Conservation (phyloP, 2,329 filamentous ascomycete species). For the Claviceps capensis region DNA sequence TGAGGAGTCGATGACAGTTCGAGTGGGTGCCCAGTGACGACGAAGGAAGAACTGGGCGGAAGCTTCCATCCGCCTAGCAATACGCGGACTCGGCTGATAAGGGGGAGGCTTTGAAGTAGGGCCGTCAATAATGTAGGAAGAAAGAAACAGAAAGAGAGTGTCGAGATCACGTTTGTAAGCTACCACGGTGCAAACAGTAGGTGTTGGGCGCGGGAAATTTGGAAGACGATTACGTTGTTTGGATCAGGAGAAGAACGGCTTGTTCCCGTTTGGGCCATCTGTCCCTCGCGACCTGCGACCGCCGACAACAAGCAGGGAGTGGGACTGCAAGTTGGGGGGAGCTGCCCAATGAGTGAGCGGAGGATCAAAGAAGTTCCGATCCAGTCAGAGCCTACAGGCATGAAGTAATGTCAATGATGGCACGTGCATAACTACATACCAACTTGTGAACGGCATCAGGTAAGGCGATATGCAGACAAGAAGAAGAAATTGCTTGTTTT, state of each 20-base stretch:
- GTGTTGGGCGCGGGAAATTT: slow-evolving; percentile 9
- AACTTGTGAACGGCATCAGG: not conserved
- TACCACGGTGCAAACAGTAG: slow-evolving; percentile 15
- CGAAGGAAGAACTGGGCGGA: slow-evolving; percentile 13
- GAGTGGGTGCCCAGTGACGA: slow-evolving; percentile 11
- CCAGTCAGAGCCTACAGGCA: not conserved
- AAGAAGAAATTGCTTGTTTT: too few relatives aligned
- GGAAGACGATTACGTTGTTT: slow-evolving; percentile 7
- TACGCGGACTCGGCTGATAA: slow-evolving; percentile 8
- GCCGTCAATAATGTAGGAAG: slow-evolving; percentile 10
- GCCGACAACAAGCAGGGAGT: slow-evolving; percentile 4
- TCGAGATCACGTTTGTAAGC: slow-evolving; percentile 10
- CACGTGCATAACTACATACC: not conserved
- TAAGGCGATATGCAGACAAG: not conserved
- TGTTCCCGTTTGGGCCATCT: slow-evolving; percentile 20
- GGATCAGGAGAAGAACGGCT: slow-evolving; percentile 7
- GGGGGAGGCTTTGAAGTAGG: slow-evolving; percentile 7
- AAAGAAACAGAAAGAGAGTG: slow-evolving; percentile 8
- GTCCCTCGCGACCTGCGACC: slow-evolving; percentile 12
- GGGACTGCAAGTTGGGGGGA: slow-evolving; percentile 2
- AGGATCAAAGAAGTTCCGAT: slow-evolving; percentile 11
- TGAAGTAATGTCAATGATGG: not conserved
- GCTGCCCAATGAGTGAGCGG: slow-evolving; percentile 9
- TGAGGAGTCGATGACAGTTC: slow-evolving; percentile 5
- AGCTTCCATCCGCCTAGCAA: slow-evolving; percentile 26